phyloP scores from a whole-genome alignment of 257 asterid species.

The Datura wrightii region DNA sequence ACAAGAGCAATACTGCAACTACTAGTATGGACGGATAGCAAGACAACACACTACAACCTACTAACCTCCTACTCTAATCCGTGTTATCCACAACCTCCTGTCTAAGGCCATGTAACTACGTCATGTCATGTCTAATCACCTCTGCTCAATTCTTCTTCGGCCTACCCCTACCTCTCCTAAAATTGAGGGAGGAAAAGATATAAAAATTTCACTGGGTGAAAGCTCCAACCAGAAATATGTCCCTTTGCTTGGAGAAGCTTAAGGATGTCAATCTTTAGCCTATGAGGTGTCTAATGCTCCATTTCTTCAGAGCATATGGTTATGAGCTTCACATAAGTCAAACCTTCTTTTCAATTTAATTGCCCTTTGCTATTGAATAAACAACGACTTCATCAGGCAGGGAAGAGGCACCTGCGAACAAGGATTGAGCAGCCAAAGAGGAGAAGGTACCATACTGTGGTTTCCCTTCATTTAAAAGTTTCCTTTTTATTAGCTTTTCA shows the following conservation, averaged over 20 bases:
- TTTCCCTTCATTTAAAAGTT: background rate
- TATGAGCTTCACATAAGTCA: background rate
- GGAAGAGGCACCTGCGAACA: background rate
- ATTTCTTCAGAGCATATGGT: background rate
- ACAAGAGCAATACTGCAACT: no score
- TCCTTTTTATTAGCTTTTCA: background rate
- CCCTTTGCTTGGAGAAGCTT: background rate
- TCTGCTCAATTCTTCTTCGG: no score
- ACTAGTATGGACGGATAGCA: no score
- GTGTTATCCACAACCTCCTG: no score
- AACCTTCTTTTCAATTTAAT: background rate
- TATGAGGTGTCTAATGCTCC: background rate
- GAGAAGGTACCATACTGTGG: background rate
- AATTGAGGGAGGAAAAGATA: background rate
- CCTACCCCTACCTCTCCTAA: no score
- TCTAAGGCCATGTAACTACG: no score
- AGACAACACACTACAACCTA: no score
- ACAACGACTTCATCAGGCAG: background rate
- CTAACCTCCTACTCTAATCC: no score
- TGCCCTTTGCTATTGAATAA: background rate
- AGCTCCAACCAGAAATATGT: background rate
- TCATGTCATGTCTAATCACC: no score
- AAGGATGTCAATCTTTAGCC: background rate
- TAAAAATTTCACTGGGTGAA: background rate
- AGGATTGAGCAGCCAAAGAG: background rate